These are phyloP conservation scores for Neopestalotiopsis clavispora DNA, from an alignment of 2,329 filamentous ascomycete species.

Conservation along the genomic window DNA sequence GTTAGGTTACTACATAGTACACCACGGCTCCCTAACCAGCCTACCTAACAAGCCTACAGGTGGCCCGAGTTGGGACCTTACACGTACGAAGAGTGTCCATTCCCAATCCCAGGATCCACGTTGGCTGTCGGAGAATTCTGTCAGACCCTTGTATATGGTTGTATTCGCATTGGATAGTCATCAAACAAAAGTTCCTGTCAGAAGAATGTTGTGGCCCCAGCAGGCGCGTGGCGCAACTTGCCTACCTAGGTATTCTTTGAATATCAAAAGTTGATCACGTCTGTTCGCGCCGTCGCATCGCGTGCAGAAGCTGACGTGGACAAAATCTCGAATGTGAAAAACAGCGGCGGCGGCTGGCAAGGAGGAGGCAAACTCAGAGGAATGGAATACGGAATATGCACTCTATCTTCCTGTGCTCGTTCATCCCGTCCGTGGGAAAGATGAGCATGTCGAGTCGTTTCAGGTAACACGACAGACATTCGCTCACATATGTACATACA, in stretches of 20 bases:
- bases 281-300: slow-evolving; percentile 1
- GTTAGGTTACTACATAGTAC: too few relatives aligned
- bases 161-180: background rate
- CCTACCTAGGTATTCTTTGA: too few relatives aligned
- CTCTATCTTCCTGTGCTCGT: background rate
- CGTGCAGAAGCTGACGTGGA: background rate
- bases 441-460: background rate
- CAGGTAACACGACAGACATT: background rate
- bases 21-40: too few relatives aligned
- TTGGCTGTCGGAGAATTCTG: slow-evolving; percentile 1
- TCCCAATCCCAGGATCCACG: background rate
- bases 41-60: background rate
- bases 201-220: too few relatives aligned
- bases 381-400: background rate
- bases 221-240: too few relatives aligned
- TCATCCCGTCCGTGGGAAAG: background rate
- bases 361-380: background rate
- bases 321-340: background rate
- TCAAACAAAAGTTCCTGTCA: background rate
- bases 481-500: background rate
- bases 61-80: background rate
- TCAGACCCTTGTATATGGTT: background rate
- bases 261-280: background rate
- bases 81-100: background rate
- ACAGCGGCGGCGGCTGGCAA: background rate